Percentiles rank a stretch among this genome's conserved stretches.
Conservation (phyloP, 768 basidiomycete genomes). For the Boletus pseudo-olivaceus region DNA sequence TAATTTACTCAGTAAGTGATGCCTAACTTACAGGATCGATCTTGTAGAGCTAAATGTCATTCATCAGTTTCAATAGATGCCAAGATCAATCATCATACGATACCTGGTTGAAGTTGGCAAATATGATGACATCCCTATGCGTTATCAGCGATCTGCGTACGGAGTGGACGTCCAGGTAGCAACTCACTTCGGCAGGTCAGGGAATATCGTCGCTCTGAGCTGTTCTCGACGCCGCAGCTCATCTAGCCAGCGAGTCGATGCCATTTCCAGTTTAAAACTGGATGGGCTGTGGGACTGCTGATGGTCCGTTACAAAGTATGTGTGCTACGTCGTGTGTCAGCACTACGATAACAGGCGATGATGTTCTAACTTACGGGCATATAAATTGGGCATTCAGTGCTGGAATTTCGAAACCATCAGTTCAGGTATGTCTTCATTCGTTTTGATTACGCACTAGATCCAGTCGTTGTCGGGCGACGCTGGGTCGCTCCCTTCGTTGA, state of each 20-base stretch:
- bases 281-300: constrained; percentile 38
- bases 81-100: constrained; percentile 2
- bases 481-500: constrained; percentile 41
- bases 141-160: background rate
- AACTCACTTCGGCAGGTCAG: constrained; percentile 40
- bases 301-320: constrained; percentile 50
- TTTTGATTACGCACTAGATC: constrained; percentile 39
- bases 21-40: constrained; percentile 34
- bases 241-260: constrained; percentile 33
- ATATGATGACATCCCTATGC: constrained; percentile 41
- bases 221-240: constrained; percentile 38
- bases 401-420: constrained; percentile 16
- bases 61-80: constrained; percentile 5
- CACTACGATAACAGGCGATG: background rate
- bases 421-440: background rate
- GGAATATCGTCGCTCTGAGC: constrained; percentile 40
- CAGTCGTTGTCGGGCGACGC: constrained; percentile 36
- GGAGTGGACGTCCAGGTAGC: background rate
- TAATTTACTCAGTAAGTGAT: background rate
- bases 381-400: constrained; percentile 44
- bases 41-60: constrained; percentile 41
- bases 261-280: constrained; percentile 7
- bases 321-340: constrained; percentile 32
- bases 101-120: constrained; percentile 55
- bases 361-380: constrained; percentile 37